Evolutionary conservation across 352 stramenopile species (phyloP), one percentile per base, ranked within the genome.

Genomic region (Phytopythium helicoides): DNA sequence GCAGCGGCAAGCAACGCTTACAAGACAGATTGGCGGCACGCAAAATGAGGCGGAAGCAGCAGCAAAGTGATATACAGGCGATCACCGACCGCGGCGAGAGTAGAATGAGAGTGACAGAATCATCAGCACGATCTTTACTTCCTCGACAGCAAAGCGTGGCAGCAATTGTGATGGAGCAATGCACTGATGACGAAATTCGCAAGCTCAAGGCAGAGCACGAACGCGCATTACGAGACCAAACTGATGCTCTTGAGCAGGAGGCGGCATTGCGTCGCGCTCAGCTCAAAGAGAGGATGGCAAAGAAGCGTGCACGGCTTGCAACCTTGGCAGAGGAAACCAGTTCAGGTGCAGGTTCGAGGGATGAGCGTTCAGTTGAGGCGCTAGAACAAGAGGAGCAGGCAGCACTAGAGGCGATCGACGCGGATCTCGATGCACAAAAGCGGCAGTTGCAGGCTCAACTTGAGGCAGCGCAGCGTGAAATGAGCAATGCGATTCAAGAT

Each of bases 151-250:
- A 14, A n/a, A 54, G 22, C 14, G 40, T 60, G 8, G 46, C 47
- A 1, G 46, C 34, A 21, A 47, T 65, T 7, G 49, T 57, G 16
- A 31, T 40, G 1, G 45, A 64, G 21, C 31, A 22, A 1, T 49
- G 68, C 21, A 54, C 60, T 1, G 50, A 70, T 19, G 44, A 63
- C 39, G 56, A 73, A 37, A 62, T 69, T 52, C 39, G 44, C 23
- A 57, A 66, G 22, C 53, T 76, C 10, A 58, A 64, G n/a, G 26
- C 26, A 1, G 67, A 73, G 54, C 67, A 68, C 26, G 52, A 51
- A 6, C 59, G 54, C 16, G 64, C 66, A 3, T 58, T 44, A 25
- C 19, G 60, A 2, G 64, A 73, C 8, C 64, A 57, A 3, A 64
- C 61, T 28, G 48, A 38, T 4, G 33, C 53, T 5, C 39, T 77